Evolutionary conservation across 2,329 filamentous ascomycete species (phyloP).

Genomic region (Cladosporium cucumerinum): DNA sequence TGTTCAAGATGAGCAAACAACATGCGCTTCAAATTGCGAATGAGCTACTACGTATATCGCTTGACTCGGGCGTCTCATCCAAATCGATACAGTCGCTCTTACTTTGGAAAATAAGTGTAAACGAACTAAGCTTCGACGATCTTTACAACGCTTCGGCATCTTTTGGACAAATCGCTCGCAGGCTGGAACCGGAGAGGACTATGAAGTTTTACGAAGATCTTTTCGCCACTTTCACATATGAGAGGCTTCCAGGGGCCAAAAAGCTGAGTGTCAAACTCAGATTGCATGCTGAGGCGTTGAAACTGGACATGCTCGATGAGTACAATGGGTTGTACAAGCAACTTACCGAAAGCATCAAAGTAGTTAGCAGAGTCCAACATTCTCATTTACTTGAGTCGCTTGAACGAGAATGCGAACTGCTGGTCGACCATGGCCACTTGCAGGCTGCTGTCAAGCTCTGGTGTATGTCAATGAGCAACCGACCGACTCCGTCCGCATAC

Average conservation of each 20-base stretch:
- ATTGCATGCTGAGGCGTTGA: background rate
- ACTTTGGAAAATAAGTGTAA: constrained; percentile 3
- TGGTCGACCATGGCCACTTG: background rate
- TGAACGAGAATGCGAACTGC: background rate
- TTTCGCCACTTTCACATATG: background rate
- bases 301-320: background rate
- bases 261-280: background rate
- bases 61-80: background rate
- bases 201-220: constrained; percentile 1
- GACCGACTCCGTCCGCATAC: background rate
- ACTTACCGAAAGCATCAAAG: background rate
- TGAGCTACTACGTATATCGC: background rate
- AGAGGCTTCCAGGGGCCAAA: background rate
- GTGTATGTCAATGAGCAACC: background rate
- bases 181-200: background rate
- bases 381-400: background rate
- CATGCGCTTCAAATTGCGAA: constrained; percentile 4
- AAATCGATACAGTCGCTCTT: background rate
- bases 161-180: background rate
- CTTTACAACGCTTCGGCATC: background rate
- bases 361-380: background rate
- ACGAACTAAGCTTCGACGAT: background rate
- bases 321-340: background rate
- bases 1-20: background rate
- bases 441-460: background rate